Evolutionary conservation across 768 basidiomycete species (phyloP).

Genomic region (Leccinellum luteum): DNA sequence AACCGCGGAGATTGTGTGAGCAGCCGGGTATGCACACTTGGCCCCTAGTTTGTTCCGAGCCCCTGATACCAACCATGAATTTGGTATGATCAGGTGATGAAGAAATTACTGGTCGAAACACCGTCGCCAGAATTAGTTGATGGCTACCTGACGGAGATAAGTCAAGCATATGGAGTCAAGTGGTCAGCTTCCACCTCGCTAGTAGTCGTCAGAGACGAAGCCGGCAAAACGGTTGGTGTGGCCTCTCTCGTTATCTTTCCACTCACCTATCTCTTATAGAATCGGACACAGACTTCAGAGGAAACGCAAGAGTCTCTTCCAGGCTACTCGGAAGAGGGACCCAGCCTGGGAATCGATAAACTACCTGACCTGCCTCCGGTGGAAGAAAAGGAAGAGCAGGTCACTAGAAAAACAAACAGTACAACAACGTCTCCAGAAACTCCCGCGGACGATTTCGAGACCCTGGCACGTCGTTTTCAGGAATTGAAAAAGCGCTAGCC

Average conservation of each 20-base stretch:
- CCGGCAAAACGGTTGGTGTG: conserved; percentile 39
- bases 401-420: conserved; percentile 4
- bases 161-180: conserved; percentile 76
- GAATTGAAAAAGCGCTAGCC: conserved; percentile 76
- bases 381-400: conserved; percentile 43
- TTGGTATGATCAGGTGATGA: conserved; percentile 53
- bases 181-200: conserved; percentile 49
- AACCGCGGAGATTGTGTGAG: conserved; percentile 80
- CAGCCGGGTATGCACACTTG: conserved; percentile 59
- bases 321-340: conserved; percentile 25
- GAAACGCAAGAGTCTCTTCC: conserved; percentile 22
- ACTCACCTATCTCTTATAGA: conserved; percentile 12
- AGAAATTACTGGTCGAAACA: conserved; percentile 67
- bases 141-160: conserved; percentile 86
- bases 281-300: neutral
- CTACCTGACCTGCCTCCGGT: conserved; percentile 52
- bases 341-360: conserved; percentile 30
- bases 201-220: conserved; percentile 31
- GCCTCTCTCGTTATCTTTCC: neutral
- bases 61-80: conserved; percentile 3
- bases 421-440: conserved; percentile 9
- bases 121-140: conserved; percentile 78
- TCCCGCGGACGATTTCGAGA: conserved; percentile 69
- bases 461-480: conserved; percentile 77
- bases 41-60: neutral